Conservation (phyloP, 163 green algal species). For the Scenedesmus sp. region DNA sequence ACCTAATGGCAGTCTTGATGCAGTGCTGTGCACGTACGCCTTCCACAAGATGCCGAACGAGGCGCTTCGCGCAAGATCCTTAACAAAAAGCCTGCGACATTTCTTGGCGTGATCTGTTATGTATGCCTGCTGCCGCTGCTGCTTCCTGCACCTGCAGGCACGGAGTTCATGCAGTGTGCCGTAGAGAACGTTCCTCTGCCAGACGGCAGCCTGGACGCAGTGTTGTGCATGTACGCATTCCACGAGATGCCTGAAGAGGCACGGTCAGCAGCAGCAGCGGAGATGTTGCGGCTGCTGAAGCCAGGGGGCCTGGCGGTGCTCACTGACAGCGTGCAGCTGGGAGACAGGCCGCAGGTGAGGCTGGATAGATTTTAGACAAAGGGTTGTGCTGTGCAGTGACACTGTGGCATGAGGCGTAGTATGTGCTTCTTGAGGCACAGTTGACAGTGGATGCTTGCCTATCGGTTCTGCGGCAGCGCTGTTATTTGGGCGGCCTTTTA, state of each 20-base stretch:
- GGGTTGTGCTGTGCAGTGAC: neutral
- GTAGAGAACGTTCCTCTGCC: slow-evolving; percentile 75
- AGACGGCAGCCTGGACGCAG: slow-evolving; percentile 66
- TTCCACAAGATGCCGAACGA: slow-evolving; percentile 92
- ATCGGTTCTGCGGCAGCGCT: too few relatives aligned
- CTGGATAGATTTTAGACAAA: neutral
- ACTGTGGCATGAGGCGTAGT: too few relatives aligned
- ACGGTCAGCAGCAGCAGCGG: slow-evolving; percentile 52
- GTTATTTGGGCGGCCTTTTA: slow-evolving; percentile 78
- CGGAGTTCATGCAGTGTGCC: slow-evolving; percentile 78
- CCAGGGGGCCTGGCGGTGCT: slow-evolving; percentile 75
- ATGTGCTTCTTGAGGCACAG: too few relatives aligned
- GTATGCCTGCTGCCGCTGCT: neutral
- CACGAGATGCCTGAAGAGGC: slow-evolving; percentile 89
- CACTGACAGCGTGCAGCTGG: slow-evolving; percentile 72
- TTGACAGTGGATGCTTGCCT: too few relatives aligned
- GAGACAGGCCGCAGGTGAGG: slow-evolving; percentile 22
- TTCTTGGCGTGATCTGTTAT: neutral
- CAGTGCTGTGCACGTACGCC: slow-evolving; percentile 83
- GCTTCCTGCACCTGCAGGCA: slow-evolving; percentile 46
- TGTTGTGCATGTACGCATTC: slow-evolving; percentile 90
- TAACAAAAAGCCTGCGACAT: neutral
- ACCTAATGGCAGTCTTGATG: slow-evolving; percentile 65
- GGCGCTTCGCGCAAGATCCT: neutral
- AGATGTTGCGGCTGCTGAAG: slow-evolving; percentile 68